phyloP scores from a whole-genome alignment of 2,329 filamentous ascomycete species.

The Boeremia lycopersici region DNA sequence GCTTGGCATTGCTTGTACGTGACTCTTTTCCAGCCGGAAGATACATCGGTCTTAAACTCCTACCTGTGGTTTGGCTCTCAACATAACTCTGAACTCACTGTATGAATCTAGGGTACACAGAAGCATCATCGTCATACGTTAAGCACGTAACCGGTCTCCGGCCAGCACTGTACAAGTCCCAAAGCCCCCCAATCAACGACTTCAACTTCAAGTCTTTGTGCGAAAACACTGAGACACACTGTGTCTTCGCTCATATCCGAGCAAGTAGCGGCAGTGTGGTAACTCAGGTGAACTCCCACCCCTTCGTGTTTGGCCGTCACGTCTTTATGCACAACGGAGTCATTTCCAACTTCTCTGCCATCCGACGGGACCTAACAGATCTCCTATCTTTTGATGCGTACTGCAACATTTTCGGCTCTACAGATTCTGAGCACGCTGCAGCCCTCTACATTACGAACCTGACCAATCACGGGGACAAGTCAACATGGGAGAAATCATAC shows the following conservation, averaged over 20 bases:
- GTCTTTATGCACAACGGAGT: constrained; percentile 64
- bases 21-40: background rate
- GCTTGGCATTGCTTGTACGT: constrained; percentile 57
- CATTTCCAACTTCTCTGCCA: constrained; percentile 54
- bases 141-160: constrained; percentile 47
- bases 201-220: constrained; percentile 60
- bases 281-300: constrained; percentile 59
- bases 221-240: constrained; percentile 57
- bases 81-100: background rate
- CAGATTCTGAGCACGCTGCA: constrained; percentile 60
- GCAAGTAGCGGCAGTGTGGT: constrained; percentile 57
- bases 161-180: constrained; percentile 60
- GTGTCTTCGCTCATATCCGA: constrained; percentile 61
- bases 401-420: constrained; percentile 56
- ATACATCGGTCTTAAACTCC: background rate
- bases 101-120: constrained; percentile 50
- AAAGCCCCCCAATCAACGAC: constrained; percentile 59
- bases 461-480: constrained; percentile 46
- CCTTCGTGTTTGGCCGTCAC: constrained; percentile 61
- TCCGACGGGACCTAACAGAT: constrained; percentile 55
- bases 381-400: constrained; percentile 56
- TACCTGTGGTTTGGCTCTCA: too few relatives aligned
- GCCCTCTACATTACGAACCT: constrained; percentile 57
- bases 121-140: constrained; percentile 50
- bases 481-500: constrained; percentile 53